Percentiles rank a stretch among this genome's conserved stretches.
Conservation (phyloP, 495 filamentous ascomycete genomes). For the Aspergillus ostianus region DNA sequence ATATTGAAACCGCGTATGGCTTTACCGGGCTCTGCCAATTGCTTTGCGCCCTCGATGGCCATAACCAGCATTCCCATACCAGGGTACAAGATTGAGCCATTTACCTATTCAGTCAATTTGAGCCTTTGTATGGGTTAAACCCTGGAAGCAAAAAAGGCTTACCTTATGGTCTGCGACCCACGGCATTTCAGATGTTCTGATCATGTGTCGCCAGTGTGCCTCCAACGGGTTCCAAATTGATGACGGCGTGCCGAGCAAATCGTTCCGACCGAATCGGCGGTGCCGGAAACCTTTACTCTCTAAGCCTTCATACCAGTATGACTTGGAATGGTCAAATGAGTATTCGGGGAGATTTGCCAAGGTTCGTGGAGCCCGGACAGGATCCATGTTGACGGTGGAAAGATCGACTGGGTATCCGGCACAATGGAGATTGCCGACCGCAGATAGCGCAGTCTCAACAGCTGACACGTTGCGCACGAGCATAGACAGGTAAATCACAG, state of each 20-base stretch:
- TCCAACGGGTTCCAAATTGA: conserved; percentile 17
- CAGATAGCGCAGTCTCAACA: conserved; percentile 19
- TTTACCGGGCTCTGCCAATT: conserved; percentile 16
- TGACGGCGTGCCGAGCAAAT: conserved; percentile 26
- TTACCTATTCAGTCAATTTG: too few relatives aligned
- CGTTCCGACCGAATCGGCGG: conserved; percentile 12
- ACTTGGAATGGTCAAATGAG: conserved; percentile 37
- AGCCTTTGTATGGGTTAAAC: conserved; percentile 8
- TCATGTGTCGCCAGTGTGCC: conserved; percentile 28
- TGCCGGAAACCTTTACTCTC: conserved; percentile 5
- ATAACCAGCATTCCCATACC: conserved; percentile 37
- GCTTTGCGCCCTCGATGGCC: conserved; percentile 38
- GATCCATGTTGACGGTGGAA: conserved; percentile 23
- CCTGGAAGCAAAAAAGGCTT: neutral
- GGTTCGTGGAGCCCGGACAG: neutral
- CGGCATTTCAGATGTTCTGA: conserved; percentile 27
- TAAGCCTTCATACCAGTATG: conserved; percentile 13
- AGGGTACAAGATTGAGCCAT: conserved; percentile 29
- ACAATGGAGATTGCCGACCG: conserved; percentile 34
- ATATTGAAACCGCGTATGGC: conserved; percentile 23
- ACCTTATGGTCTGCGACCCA: conserved; percentile 37
- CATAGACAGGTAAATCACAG: conserved; percentile 31
- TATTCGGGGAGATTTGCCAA: conserved; percentile 46
- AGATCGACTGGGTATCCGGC: conserved; percentile 28
- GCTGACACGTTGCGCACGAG: conserved; percentile 26